A percentile compares a stretch with the other conserved stretches of the same genome.
These are phyloP conservation scores for Xenosphaeropsis pyriputrescens DNA, from an alignment of 2,329 filamentous ascomycete genomes.

Conservation along the genomic window DNA sequence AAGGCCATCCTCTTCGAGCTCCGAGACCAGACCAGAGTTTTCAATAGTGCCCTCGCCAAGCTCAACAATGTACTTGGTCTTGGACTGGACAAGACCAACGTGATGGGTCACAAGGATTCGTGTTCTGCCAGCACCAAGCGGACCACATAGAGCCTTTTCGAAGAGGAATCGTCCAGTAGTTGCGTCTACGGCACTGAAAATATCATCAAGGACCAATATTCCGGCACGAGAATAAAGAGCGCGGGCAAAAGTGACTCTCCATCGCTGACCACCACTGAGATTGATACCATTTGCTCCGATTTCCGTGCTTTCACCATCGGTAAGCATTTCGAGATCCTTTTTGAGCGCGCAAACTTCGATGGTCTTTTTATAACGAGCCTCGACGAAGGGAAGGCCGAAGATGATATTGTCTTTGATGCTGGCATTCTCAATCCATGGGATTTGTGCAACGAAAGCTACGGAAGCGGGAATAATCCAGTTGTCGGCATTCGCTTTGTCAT, in stretches of 20 bases:
- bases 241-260: conserved; percentile 66
- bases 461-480: conserved; percentile 58
- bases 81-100: conserved; percentile 53
- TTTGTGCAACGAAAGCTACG: conserved; percentile 64
- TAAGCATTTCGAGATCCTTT: conserved; percentile 63
- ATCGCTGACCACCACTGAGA: conserved; percentile 70
- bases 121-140: conserved; percentile 54
- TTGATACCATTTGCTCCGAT: conserved; percentile 79
- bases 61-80: conserved; percentile 60
- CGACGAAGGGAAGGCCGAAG: conserved; percentile 58
- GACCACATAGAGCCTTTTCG: conserved; percentile 59
- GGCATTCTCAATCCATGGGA: conserved; percentile 76
- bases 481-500: conserved; percentile 39
- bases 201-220: conserved; percentile 67
- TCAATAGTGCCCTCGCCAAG: conserved; percentile 54
- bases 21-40: conserved; percentile 47
- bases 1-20: conserved; percentile 42
- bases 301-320: conserved; percentile 65
- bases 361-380: conserved; percentile 55
- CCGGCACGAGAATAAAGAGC: conserved; percentile 68
- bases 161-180: conserved; percentile 71
- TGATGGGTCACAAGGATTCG: conserved; percentile 73
- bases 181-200: conserved; percentile 69
- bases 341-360: conserved; percentile 58
- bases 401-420: conserved; percentile 66